Evolutionary conservation across 495 filamentous ascomycete genomes (phyloP), one percentile per base, ranked within the genome.

Genomic region (Penicillium silybi): DNA sequence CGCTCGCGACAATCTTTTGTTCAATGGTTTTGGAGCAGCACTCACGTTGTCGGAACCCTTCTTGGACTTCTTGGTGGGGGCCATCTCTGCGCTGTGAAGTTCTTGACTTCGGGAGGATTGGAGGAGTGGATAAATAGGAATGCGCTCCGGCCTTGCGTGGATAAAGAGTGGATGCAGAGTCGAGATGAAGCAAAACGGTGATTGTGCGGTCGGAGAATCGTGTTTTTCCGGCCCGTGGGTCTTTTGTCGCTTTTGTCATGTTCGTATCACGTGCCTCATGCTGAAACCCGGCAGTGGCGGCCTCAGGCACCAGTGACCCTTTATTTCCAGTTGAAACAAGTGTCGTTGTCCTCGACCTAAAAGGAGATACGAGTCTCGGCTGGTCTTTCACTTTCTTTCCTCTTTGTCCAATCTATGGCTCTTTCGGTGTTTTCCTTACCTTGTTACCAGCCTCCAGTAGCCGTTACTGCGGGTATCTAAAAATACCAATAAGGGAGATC

Each of bases 11-110:
- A 16, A 41, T 27, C 1, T 39, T 39, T 39, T 19, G 37, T 17
- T 8, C 6, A 19, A 16, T 19, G 37, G n/a, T 39, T 8, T 2
- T n/a, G 37, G 29, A 9, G 11, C 6, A 26, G 16, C 9, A 51
- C 60, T 57, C 44, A 63, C 57, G 80, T 80, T 86, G 81, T 96
- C 90, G 66, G 87, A 84, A 66, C 88, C 84, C 78, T 92, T 93
- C 85, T 92, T 93, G 72, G 77, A 77, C 81, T 93, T 95, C 85
- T 96, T 95, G 69, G 87, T 95, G 69, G 88, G 88, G 71, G 90
- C 89, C 92, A 92, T 92, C 74, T 71, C 74, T 79, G 71, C 75
- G 76, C 74, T 67, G 49, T 55, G 59, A 65, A 65, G 65, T 63
- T 54, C 54, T 19, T 56, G 54, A 57, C 59, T 59, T 66, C 54